These are phyloP conservation scores for Colletotrichum sp. DNA, from an alignment of 2,329 filamentous ascomycete genomes.

Conservation along the genomic window DNA sequence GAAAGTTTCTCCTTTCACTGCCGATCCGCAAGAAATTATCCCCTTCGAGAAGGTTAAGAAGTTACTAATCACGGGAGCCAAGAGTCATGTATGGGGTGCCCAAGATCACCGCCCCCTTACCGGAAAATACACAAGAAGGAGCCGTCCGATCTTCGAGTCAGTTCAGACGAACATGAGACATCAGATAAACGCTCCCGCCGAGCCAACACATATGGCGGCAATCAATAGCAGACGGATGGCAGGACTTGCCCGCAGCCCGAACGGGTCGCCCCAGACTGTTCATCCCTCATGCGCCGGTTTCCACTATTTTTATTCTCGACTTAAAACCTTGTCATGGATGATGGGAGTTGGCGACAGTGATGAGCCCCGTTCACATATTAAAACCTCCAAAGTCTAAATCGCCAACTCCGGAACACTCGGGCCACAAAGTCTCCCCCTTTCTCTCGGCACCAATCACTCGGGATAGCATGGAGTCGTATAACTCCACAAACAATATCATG, in stretches of 20 bases:
- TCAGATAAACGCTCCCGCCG: background rate
- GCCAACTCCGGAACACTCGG: conserved; percentile 1
- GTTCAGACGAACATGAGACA: background rate
- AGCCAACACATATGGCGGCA: background rate
- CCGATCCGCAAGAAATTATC: background rate
- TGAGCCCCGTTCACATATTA: conserved; percentile 7
- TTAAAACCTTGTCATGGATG: conserved; percentile 13
- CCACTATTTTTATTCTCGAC: background rate
- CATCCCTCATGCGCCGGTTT: background rate
- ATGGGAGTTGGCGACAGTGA: background rate
- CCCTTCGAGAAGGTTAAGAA: background rate
- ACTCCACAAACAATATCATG: background rate
- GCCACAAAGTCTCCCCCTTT: background rate
- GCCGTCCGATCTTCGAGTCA: conserved; percentile 13
- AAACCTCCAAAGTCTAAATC: conserved; percentile 1
- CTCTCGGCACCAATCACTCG: background rate
- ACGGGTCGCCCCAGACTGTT: background rate
- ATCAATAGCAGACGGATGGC: background rate
- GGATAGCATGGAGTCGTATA: background rate
- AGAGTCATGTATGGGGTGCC: background rate
- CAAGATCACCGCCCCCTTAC: background rate
- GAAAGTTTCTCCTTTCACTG: background rate
- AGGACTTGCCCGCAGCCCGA: background rate
- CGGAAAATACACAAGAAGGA: background rate
- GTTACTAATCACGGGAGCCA: background rate